Base-by-base conservation (phyloP, 805 yeast species). In the Zygosaccharomyces bailii region DNA sequence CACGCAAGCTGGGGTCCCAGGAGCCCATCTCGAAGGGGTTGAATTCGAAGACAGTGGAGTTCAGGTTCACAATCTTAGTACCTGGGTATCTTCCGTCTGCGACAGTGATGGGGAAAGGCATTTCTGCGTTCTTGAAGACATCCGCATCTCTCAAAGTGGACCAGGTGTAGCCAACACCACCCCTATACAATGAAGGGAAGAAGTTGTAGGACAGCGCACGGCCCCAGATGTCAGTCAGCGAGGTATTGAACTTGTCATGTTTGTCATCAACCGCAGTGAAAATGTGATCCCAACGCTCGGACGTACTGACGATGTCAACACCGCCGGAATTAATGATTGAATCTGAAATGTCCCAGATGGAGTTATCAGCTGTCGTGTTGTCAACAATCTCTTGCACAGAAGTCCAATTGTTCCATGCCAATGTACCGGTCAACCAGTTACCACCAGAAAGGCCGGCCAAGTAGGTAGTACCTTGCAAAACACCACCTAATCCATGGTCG, bases 381-480 rank as follows among this genome's bases (percentile, higher is more conserved):
- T 59, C 46, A 29, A 78, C 68, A 31, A 86, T 75, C 2, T 71
- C 78, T 51, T 80, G 82, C 19, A 86, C 78, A 9, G 84, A 70
- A 8, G 89, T 78, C 81, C 84, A 88, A 59, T 82, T 80, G 61
- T 87, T 86, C 61, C 76, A 70, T 0, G 77, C 80, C 34, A 87
- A 65, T 19, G 91, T 75, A 1, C 86, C 84, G 19, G 86, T 70
- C 33, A 86, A 70, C 96, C 96, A 87, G 17, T 86, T 76, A 19
- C 96, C 96, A 25, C 96, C 96, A 11, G 91, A 82, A 32, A 87
- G 73, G 6, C 91, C 95, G 5, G 87, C 68, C 4, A 88, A 64
- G 57, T 89, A 88, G 10, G 85, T 77, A 1, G 89, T 61, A 4
- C 84, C 68, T 54, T 84, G 88, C 30, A 87, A 67, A 20, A 88